Evolutionary conservation across 257 asterid species (phyloP), one percentile per base, ranked within the genome.

Genomic region (Mitragyna speciosa): DNA sequence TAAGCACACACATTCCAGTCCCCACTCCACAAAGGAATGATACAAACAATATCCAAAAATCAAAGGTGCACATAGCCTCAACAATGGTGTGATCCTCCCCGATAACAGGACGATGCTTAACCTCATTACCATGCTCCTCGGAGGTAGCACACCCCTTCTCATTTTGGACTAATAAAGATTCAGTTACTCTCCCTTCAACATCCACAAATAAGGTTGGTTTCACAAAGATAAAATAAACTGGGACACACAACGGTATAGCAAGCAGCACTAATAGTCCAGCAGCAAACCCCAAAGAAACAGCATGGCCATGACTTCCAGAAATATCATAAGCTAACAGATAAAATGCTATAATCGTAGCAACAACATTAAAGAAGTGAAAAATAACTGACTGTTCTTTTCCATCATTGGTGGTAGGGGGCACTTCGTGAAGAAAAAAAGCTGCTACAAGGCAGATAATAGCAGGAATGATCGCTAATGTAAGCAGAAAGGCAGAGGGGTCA

Each of bases 1-100:
- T 82, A 12, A 82, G 77, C 33, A 82, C 82, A 31, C 81, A 78
- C 79, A 82, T 61, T 19, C 82, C 85, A 9, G 85, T 72, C 52
- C 85, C 79, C 8, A 77, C 85, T 28, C 85, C 85, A 12, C 85
- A 77, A 28, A 82, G 70, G 75, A 82, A 82, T 41, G 85, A 77
- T 16, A 39, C 65, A 65, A 82, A 77, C 70, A 82, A 33, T 41
- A 81, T 33, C 84, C 84, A 75, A 45, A 75, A 68, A 24, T 76
- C 77, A 10, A 76, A 70, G 12, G 77, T 81, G 71, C 72, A 41
- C 20, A 56, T 30, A 15, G 80, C 80, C 67, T 81, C 72, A 41
- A 47, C n/a, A 49, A 81, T 69, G 64, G 80, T 75, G 28, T 81
- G 84, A 81, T 81, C 84, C n/a, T 76, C 73, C 51, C 81, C 84